Percentiles rank a stretch among this genome's conserved stretches.
These are phyloP conservation scores for Daedaleopsis sinensis DNA, from an alignment of 768 basidiomycete species.

Conservation along the genomic window DNA sequence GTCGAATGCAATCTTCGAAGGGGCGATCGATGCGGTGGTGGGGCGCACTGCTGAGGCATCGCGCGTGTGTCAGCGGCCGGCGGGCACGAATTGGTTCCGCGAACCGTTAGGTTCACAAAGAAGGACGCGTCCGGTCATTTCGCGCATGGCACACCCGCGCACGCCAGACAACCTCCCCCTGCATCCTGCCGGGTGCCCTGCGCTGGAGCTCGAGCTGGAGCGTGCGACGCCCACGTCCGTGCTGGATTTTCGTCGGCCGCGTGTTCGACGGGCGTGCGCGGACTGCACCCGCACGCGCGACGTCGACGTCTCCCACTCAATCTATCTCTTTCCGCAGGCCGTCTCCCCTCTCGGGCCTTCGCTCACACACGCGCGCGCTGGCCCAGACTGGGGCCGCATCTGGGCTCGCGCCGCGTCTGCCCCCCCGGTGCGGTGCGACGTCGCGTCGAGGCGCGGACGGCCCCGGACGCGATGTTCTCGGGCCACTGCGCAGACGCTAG, in stretches of 20 bases:
- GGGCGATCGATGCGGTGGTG: too few species aligned
- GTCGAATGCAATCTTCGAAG: too few species aligned
- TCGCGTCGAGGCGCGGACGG: not conserved
- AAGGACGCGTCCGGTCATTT: constrained; percentile 15
- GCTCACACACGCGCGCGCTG: not conserved
- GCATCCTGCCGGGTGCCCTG: too few species aligned
- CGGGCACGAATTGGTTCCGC: constrained; percentile 16
- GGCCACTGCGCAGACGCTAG: constrained; percentile 4
- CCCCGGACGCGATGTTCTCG: constrained; percentile 9
- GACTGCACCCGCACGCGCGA: constrained; percentile 18
- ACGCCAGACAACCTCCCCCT: too few species aligned
- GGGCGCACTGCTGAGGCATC: constrained; percentile 8
- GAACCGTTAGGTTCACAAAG: constrained; percentile 20
- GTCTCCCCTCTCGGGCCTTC: not conserved
- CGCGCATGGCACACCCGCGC: too few species aligned
- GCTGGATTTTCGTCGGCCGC: constrained; percentile 5
- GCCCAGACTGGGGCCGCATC: not conserved
- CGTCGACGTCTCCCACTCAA: not conserved
- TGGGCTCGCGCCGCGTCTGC: too few species aligned
- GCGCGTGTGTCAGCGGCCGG: constrained; percentile 12
- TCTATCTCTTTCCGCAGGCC: constrained; percentile 11
- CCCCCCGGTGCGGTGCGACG: not conserved
- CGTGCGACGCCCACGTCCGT: not conserved
- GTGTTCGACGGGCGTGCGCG: too few species aligned
- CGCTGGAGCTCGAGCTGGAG: too few species aligned